Conservation (phyloP, 2,329 filamentous ascomycete genomes). For the Ascosphaera apis region DNA sequence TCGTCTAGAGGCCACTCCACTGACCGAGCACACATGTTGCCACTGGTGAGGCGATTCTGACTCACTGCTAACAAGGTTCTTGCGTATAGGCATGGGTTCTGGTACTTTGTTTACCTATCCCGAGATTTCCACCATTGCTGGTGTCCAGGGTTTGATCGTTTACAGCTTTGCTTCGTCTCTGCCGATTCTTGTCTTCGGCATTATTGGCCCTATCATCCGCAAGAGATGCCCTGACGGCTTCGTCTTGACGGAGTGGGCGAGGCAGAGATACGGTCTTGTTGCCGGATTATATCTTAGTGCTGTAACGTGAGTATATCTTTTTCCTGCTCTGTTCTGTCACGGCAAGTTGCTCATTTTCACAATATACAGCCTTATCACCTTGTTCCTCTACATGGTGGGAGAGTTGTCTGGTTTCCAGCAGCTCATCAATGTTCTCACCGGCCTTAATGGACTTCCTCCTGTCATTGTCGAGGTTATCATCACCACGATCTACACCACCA, state of each 20-base stretch:
- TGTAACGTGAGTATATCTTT: conserved; percentile 30
- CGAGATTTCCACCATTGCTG: conserved; percentile 54
- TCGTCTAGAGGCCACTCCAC: conserved; percentile 8
- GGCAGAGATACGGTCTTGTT: conserved; percentile 49
- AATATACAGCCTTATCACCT: conserved; percentile 36
- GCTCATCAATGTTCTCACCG: conserved; percentile 51
- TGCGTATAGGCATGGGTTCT: conserved; percentile 47
- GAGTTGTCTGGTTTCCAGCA: conserved; percentile 65
- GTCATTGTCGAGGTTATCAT: conserved; percentile 57
- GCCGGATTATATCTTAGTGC: conserved; percentile 53
- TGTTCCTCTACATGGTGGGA: conserved; percentile 72
- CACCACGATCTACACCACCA: conserved; percentile 63
- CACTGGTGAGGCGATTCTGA: not conserved
- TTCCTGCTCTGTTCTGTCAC: not conserved
- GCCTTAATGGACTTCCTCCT: conserved; percentile 48
- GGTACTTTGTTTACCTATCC: conserved; percentile 68
- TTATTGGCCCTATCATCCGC: conserved; percentile 53
- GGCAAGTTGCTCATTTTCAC: conserved; percentile 2
- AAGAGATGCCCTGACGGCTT: conserved; percentile 64
- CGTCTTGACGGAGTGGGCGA: conserved; percentile 64
- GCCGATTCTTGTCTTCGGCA: conserved; percentile 52
- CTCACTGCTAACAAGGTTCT: too few species aligned
- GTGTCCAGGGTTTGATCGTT: conserved; percentile 54
- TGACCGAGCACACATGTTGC: not conserved
- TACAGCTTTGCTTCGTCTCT: conserved; percentile 52